Percentiles rank a stretch among this genome's conserved stretches.
phyloP scores from a whole-genome alignment of 306 rosid genomes.

The Comarum palustre region DNA sequence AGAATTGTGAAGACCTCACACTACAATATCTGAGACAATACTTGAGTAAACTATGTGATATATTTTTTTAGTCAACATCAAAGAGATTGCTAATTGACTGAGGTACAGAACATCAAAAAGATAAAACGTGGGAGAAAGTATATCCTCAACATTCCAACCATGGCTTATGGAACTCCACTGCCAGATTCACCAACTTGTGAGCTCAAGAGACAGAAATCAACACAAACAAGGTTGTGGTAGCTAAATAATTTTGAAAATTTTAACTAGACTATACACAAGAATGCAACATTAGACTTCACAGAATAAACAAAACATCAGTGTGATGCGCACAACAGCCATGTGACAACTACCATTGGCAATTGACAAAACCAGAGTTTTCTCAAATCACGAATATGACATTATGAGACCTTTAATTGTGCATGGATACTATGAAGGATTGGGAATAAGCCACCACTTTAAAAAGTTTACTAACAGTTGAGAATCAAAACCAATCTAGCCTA shows the following conservation, averaged over 20 bases:
- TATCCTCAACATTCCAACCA: background rate
- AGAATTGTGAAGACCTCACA: background rate
- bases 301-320: background rate
- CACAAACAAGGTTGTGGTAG: background rate
- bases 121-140: background rate
- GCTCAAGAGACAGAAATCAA: background rate
- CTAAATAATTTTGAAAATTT: too few relatives aligned
- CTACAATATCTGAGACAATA: background rate
- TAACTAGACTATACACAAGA: background rate
- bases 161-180: background rate
- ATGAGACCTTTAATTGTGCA: background rate
- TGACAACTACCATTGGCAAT: background rate
- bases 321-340: background rate
- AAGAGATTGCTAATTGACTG: background rate
- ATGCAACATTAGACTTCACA: background rate
- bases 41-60: background rate
- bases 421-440: background rate
- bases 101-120: background rate
- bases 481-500: background rate
- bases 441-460: background rate
- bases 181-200: background rate
- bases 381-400: background rate
- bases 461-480: background rate
- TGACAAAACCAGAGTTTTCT: constrained; percentile 5
- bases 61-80: background rate